Evolutionary conservation across 768 basidiomycete genomes (phyloP), one percentile per base, ranked within the genome.

Genomic region (Suillus variegatus): DNA sequence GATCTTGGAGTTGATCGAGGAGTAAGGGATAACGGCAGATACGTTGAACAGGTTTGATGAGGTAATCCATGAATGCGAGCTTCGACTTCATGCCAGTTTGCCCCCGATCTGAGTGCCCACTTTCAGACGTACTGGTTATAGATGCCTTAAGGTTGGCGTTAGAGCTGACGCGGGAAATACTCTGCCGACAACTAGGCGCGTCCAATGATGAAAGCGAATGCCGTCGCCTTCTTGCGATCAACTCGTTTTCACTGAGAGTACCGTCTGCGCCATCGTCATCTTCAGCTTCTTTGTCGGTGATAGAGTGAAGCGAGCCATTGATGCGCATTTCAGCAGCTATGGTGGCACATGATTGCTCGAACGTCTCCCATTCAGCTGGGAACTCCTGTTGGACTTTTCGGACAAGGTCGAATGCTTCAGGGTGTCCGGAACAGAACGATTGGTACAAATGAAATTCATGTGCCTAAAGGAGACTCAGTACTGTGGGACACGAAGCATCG

Each of bases 41-140:
- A 60, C 95, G 83, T 77, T 99, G 97, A 18, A 98, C 85, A n/a
- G 97, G 97, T 77, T 95, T 95, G 79, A 99, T 98, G 79, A 98
- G 84, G 74, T 95, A 95, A 78, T 99, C 97, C 69, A 86, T 79
- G 75, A 92, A 88, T 64, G 83, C 82, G 44, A 92, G 84, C 25
- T 85, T 85, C 14, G 79, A 70, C 55, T 71, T 68, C 64, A 73
- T 80, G 64, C 40, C 57, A 52, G 36, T 61, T 7, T 67, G 73
- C 74, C 70, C 73, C 68, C 76, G 65, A 1, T 69, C 69, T 22
- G 75, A 70, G 57, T 77, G 76, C 3, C 76, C 77, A 20, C 68
- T 71, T 61, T 77, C 76, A 14, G 76, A 77, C 18, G 74, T 44
- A 25, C 73, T 77, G 40, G 73, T 61, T 7, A 68, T 38, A 7